These are phyloP conservation scores for Dictyophora rubrovolvata DNA, from an alignment of 768 basidiomycete genomes.

Conservation along the genomic window DNA sequence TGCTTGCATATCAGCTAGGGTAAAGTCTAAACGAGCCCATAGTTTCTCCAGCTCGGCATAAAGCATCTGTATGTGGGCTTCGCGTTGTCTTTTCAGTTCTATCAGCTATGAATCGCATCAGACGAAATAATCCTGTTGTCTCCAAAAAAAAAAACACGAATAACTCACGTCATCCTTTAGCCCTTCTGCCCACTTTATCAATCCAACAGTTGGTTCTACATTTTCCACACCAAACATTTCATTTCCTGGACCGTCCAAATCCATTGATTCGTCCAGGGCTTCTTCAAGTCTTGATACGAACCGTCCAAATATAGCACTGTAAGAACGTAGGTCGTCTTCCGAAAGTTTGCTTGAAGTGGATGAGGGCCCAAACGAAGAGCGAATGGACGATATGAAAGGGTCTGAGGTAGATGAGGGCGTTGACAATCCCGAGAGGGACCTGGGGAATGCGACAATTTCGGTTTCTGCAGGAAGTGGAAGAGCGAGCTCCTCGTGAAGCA, in stretches of 20 bases:
- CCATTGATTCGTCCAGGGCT: constrained; percentile 38
- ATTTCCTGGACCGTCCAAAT: constrained; percentile 21
- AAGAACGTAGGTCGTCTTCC: constrained; percentile 24
- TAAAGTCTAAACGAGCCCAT: constrained; percentile 79
- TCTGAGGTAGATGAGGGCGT: constrained; percentile 6
- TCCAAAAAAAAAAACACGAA: background rate
- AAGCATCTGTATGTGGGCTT: constrained; percentile 81
- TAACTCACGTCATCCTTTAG: constrained; percentile 32
- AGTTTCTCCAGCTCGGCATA: constrained; percentile 89
- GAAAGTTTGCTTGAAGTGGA: background rate
- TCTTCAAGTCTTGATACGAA: constrained; percentile 58
- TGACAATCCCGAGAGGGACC: constrained; percentile 1
- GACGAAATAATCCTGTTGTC: too few species aligned
- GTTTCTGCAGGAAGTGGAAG: constrained; percentile 42
- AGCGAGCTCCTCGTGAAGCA: constrained; percentile 75
- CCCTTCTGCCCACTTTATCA: constrained; percentile 62
- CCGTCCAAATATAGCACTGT: constrained; percentile 48
- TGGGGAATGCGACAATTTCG: constrained; percentile 11
- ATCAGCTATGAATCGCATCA: constrained; percentile 34
- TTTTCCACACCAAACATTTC: constrained; percentile 51
- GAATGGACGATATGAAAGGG: background rate
- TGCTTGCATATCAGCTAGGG: constrained; percentile 74
- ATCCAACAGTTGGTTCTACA: constrained; percentile 65
- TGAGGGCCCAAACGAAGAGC: background rate
- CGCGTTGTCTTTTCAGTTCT: constrained; percentile 63